phyloP scores from a whole-genome alignment of 2,329 filamentous ascomycete species.

The Colletotrichum sp. region DNA sequence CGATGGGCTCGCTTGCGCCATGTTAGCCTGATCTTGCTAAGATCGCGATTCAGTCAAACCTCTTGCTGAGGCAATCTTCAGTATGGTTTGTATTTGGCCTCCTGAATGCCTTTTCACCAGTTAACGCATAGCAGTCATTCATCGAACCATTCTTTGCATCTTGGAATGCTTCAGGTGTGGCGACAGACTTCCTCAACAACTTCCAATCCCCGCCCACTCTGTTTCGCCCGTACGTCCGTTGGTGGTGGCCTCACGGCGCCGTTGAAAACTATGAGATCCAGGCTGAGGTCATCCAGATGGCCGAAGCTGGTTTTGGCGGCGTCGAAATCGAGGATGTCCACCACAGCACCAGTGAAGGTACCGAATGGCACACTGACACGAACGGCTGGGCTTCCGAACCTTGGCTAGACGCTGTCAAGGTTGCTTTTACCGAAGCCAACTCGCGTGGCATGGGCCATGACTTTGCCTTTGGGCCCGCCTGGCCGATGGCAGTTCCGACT shows the following conservation, averaged over 20 bases:
- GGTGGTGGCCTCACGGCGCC: background rate
- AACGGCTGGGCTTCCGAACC: background rate
- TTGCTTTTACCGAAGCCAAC: background rate
- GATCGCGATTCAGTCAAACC: background rate
- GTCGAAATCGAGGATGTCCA: background rate
- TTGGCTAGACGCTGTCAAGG: background rate
- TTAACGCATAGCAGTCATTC: background rate
- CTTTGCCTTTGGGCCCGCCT: background rate
- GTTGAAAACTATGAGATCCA: background rate
- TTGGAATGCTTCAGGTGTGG: background rate
- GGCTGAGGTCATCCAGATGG: background rate
- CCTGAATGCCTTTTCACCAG: background rate
- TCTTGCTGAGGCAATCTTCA: background rate
- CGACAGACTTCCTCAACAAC: background rate
- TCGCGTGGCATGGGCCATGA: background rate
- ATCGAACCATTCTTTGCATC: background rate
- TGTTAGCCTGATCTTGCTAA: background rate
- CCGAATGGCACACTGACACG: background rate
- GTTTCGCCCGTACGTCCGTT: background rate
- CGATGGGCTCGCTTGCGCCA: too few species aligned
- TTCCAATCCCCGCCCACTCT: background rate
- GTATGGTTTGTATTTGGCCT: background rate
- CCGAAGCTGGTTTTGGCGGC: background rate
- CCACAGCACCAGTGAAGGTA: background rate
- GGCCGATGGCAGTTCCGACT: background rate